These are phyloP conservation scores for Aureobasidium sp. DNA, from an alignment of 2,329 filamentous ascomycete species.

Conservation along the genomic window DNA sequence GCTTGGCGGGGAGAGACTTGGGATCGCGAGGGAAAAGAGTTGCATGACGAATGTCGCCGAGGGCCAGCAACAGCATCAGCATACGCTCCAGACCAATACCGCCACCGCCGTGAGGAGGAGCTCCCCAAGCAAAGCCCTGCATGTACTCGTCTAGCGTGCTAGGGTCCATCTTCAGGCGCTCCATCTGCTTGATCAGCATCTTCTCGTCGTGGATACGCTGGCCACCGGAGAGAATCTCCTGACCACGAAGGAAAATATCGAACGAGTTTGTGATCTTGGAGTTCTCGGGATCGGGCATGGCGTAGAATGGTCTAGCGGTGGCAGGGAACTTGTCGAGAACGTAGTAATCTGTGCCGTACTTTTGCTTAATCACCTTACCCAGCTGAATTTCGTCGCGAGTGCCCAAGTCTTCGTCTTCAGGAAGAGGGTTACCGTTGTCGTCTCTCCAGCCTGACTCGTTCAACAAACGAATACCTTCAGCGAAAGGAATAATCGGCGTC, in stretches of 20 bases:
- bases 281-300: constrained; percentile 72
- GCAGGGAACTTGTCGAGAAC: constrained; percentile 89
- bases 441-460: constrained; percentile 70
- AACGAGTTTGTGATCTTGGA: constrained; percentile 79
- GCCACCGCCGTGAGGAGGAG: constrained; percentile 81
- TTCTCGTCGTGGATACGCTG: constrained; percentile 82
- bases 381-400: constrained; percentile 83
- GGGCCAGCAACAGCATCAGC: constrained; percentile 74
- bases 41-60: constrained; percentile 84
- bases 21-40: constrained; percentile 85
- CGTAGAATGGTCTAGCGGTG: constrained; percentile 81
- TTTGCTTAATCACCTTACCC: constrained; percentile 76
- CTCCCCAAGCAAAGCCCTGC: constrained; percentile 78
- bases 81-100: constrained; percentile 87
- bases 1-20: constrained; percentile 69
- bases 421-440: constrained; percentile 65
- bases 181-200: constrained; percentile 72
- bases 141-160: constrained; percentile 87
- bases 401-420: constrained; percentile 70
- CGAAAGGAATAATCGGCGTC: constrained; percentile 74
- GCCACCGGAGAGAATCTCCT: constrained; percentile 86
- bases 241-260: constrained; percentile 87
- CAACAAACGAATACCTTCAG: constrained; percentile 71
- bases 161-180: constrained; percentile 65
- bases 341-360: constrained; percentile 85